Evolutionary conservation across 768 basidiomycete species (phyloP).

Genomic region (Crepidotus variabilis): DNA sequence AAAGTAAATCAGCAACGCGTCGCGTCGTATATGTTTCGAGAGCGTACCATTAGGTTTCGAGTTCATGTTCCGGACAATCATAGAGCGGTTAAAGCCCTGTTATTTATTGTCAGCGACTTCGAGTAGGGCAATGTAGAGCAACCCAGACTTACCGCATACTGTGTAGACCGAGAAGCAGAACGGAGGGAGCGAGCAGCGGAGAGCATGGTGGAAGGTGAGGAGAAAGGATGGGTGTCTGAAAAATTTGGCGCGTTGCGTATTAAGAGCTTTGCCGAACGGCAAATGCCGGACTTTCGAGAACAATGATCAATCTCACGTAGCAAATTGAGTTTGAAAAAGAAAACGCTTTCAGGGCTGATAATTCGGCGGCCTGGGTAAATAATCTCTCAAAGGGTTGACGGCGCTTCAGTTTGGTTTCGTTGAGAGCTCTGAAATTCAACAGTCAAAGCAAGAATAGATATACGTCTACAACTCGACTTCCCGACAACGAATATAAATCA

Average conservation of each 20-base stretch:
- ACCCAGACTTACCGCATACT: conserved; percentile 51
- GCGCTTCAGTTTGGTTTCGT: no score
- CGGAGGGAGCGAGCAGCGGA: conserved; percentile 64
- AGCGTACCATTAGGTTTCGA: conserved; percentile 83
- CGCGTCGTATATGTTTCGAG: conserved; percentile 9
- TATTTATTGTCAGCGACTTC: conserved; percentile 4
- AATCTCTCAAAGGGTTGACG: no score
- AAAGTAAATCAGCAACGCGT: not conserved
- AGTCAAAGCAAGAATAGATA: no score
- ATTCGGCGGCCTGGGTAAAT: not conserved
- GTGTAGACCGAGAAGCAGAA: conserved; percentile 56
- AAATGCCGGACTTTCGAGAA: conserved; percentile 37
- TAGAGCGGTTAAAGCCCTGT: conserved; percentile 64
- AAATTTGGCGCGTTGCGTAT: conserved; percentile 3
- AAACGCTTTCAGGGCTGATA: not conserved
- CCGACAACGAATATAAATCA: not conserved
- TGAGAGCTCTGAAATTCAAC: no score
- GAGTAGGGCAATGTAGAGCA: not conserved
- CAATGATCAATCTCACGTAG: conserved; percentile 24
- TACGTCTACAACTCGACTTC: not conserved
- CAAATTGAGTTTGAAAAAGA: not conserved
- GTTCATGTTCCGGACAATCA: conserved; percentile 92
- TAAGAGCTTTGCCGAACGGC: conserved; percentile 29
- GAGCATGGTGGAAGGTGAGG: conserved; percentile 60
- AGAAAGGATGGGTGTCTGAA: conserved; percentile 32